Conservation (phyloP, 352 stramenopile species). For the Phytopythium cucurbitacearum region DNA sequence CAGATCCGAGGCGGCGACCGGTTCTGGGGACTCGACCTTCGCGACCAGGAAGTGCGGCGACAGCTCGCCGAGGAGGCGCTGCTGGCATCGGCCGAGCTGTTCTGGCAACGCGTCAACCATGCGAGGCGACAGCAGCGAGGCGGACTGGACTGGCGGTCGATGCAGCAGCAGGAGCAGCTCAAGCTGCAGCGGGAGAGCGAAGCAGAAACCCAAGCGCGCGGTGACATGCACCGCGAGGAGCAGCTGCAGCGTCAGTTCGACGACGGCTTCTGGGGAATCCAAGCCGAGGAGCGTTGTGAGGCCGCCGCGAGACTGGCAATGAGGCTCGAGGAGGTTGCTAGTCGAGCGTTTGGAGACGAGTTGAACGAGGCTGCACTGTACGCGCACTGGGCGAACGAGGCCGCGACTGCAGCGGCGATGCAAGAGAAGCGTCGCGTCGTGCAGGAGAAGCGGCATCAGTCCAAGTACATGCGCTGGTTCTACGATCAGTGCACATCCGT, state of each 20-base stretch:
- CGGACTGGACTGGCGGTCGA: constrained; percentile 7
- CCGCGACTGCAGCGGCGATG: constrained; percentile 8
- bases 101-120: constrained; percentile 37
- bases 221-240: constrained; percentile 35
- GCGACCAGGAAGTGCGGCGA: constrained; percentile 34
- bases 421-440: constrained; percentile 15
- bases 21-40: constrained; percentile 49
- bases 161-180: constrained; percentile 16
- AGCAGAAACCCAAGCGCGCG: constrained; percentile 20
- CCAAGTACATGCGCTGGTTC: constrained; percentile 60
- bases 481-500: constrained; percentile 46
- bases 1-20: constrained; percentile 39
- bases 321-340: constrained; percentile 28
- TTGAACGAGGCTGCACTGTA: constrained; percentile 23
- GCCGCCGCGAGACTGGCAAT: constrained; percentile 23
- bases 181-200: constrained; percentile 16
- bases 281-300: constrained; percentile 45
- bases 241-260: constrained; percentile 30
- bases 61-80: constrained; percentile 40
- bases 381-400: constrained; percentile 27
- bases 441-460: constrained; percentile 36
- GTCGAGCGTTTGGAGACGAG: constrained; percentile 25
- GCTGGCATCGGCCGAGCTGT: constrained; percentile 27
- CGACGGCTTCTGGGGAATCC: constrained; percentile 63
- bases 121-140: constrained; percentile 10